A percentile compares a stretch with the other conserved stretches of the same genome.
These are phyloP conservation scores for Ustilago sp. DNA, from an alignment of 1,284 basidiomycete species.

Conservation along the genomic window DNA sequence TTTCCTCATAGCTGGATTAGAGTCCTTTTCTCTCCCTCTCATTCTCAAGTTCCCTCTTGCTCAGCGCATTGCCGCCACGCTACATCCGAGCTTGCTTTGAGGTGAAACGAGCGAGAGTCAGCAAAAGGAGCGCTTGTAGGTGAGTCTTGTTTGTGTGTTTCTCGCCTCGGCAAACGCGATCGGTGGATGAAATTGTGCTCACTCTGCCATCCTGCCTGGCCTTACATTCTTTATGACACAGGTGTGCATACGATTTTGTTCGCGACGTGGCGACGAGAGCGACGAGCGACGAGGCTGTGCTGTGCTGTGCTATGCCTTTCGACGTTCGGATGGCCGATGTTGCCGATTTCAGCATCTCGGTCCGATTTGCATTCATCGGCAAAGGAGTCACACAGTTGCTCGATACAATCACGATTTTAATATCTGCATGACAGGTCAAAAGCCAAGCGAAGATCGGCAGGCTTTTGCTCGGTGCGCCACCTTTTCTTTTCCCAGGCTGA, in stretches of 20 bases:
- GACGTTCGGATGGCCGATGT: neutral
- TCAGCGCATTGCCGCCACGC: neutral
- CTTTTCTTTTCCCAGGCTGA: neutral
- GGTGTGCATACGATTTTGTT: neutral
- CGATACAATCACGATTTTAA: neutral
- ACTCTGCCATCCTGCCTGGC: neutral
- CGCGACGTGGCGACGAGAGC: constrained; percentile 3
- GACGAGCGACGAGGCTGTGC: neutral
- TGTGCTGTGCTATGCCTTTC: neutral
- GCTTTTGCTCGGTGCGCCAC: constrained; percentile 11
- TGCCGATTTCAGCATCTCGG: constrained; percentile 5
- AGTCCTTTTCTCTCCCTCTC: neutral
- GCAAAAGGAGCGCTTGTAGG: neutral
- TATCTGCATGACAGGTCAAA: constrained; percentile 4
- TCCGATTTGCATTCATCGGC: neutral
- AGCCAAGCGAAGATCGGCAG: constrained; percentile 25
- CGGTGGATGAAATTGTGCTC: constrained; percentile 20
- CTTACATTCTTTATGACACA: neutral
- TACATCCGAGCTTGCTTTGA: neutral
- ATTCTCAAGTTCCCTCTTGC: constrained; percentile 1
- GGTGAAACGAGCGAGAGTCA: neutral
- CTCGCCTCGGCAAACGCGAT: constrained; percentile 21
- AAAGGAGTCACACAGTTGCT: neutral
- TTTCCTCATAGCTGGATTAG: neutral
- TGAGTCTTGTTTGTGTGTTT: constrained; percentile 12